Conservation (phyloP, 805 yeast genomes). For the Diddensiella transvaalensis region DNA sequence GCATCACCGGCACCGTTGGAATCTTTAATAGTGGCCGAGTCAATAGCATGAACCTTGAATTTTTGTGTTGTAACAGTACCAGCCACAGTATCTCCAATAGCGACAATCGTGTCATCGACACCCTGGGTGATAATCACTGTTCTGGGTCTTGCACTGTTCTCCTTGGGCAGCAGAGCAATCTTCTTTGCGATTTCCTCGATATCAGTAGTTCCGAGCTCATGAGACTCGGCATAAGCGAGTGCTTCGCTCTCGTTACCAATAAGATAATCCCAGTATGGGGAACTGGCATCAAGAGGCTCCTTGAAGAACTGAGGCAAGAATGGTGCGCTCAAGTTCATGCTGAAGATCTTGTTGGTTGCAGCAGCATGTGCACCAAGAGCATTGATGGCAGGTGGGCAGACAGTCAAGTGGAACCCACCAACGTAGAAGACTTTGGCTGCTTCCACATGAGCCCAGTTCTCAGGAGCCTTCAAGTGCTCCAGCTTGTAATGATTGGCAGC, state of each 20-base stretch:
- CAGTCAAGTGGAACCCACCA: slow-evolving; percentile 99
- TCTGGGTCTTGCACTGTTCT: slow-evolving; percentile 64
- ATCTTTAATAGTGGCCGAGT: slow-evolving; percentile 66
- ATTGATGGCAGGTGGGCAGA: slow-evolving; percentile 89
- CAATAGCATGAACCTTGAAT: slow-evolving; percentile 71
- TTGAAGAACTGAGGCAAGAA: slow-evolving; percentile 95
- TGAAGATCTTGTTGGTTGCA: slow-evolving; percentile 68
- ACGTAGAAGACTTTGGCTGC: slow-evolving; percentile 80
- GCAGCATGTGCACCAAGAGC: slow-evolving; percentile 92
- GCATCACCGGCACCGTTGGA: slow-evolving; percentile 99
- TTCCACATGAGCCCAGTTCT: slow-evolving; percentile 85
- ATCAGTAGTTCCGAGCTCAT: slow-evolving; percentile 59
- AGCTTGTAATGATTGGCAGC: slow-evolving; percentile 98
- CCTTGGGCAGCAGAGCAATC: slow-evolving; percentile 77
- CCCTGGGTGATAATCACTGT: slow-evolving; percentile 95
- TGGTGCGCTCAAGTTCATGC: slow-evolving; percentile 92
- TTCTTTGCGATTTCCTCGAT: slow-evolving; percentile 74
- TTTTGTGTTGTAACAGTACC: slow-evolving; percentile 45
- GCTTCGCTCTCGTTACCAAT: slow-evolving; percentile 98
- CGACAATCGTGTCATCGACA: slow-evolving; percentile 82
- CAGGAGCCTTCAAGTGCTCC: slow-evolving; percentile 79
- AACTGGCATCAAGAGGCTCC: slow-evolving; percentile 72
- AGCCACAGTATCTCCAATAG: slow-evolving; percentile 45
- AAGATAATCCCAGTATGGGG: slow-evolving; percentile 86
- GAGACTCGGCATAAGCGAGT: slow-evolving; percentile 86